These are phyloP conservation scores for Septoria petroselini DNA, from an alignment of 2,329 filamentous ascomycete species.

Conservation along the genomic window DNA sequence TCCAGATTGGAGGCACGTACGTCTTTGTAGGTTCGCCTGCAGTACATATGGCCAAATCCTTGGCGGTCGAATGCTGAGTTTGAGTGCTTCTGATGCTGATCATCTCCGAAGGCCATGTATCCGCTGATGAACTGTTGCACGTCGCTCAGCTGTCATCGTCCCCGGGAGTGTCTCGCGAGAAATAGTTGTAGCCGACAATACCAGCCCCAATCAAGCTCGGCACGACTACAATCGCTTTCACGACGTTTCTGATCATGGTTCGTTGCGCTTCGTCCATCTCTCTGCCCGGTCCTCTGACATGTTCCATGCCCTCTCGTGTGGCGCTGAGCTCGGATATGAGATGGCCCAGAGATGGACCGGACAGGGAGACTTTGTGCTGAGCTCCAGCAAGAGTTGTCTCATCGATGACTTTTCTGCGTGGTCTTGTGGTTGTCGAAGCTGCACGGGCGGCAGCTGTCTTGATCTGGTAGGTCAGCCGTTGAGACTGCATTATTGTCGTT, in stretches of 20 bases:
- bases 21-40: too few species aligned
- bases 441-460: not conserved
- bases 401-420: constrained; percentile 13
- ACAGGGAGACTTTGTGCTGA: constrained; percentile 32
- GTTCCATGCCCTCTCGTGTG: constrained; percentile 33
- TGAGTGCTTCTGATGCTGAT: too few species aligned
- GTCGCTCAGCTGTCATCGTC: too few species aligned
- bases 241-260: constrained; percentile 8
- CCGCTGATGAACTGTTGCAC: too few species aligned
- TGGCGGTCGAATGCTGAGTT: too few species aligned
- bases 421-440: constrained; percentile 11
- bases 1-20: too few species aligned
- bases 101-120: too few species aligned
- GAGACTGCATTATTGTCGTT: too few species aligned
- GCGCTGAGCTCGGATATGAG: constrained; percentile 33
- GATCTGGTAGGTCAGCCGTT: too few species aligned
- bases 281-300: constrained; percentile 26
- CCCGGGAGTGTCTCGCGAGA: not conserved
- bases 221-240: constrained; percentile 14
- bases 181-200: constrained; percentile 10
- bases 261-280: constrained; percentile 32
- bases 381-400: constrained; percentile 24
- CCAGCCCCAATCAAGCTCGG: constrained; percentile 9
- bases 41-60: too few species aligned
- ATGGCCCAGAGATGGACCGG: constrained; percentile 32